Evolutionary conservation across 805 yeast genomes (phyloP).

Genomic region (Saturnispora gosingensis): DNA sequence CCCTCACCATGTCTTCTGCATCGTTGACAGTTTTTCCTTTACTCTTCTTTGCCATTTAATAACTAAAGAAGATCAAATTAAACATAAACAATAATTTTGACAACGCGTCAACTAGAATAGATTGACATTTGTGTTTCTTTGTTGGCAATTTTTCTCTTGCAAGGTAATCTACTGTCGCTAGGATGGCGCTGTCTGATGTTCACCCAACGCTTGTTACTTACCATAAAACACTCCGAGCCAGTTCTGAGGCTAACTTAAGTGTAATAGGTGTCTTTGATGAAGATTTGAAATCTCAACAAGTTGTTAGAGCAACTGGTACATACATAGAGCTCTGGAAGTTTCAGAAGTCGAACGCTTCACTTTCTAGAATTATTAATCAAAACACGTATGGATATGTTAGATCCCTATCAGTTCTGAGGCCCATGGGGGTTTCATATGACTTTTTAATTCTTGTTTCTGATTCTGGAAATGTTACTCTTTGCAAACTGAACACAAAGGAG

Average conservation of each 20-base stretch:
- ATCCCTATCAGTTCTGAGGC: slow-evolving; percentile 39
- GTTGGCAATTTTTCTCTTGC: background rate
- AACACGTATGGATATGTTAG: slow-evolving; percentile 54
- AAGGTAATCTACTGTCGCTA: background rate
- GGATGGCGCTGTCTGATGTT: slow-evolving; percentile 11
- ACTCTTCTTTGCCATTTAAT: background rate
- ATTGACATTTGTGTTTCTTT: background rate
- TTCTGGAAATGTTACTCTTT: slow-evolving; percentile 59
- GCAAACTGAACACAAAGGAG: slow-evolving; percentile 24
- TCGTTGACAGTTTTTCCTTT: background rate
- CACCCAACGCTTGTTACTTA: slow-evolving; percentile 44
- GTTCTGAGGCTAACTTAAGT: slow-evolving; percentile 44
- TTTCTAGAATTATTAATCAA: slow-evolving; percentile 35
- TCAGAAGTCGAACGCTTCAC: slow-evolving; percentile 47
- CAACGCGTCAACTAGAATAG: slow-evolving; percentile 2
- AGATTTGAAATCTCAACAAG: slow-evolving; percentile 45
- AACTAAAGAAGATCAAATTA: background rate
- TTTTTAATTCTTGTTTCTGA: slow-evolving; percentile 65
- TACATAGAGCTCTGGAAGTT: slow-evolving; percentile 44
- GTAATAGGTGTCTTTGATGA: slow-evolving; percentile 64
- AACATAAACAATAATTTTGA: background rate
- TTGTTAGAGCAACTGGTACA: slow-evolving; percentile 49
- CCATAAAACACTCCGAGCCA: slow-evolving; percentile 59
- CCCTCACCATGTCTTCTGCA: slow-evolving; percentile 29
- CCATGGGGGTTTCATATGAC: slow-evolving; percentile 47